phyloP scores from a whole-genome alignment of 495 filamentous ascomycete species.

The Mycothermus thermophilus region DNA sequence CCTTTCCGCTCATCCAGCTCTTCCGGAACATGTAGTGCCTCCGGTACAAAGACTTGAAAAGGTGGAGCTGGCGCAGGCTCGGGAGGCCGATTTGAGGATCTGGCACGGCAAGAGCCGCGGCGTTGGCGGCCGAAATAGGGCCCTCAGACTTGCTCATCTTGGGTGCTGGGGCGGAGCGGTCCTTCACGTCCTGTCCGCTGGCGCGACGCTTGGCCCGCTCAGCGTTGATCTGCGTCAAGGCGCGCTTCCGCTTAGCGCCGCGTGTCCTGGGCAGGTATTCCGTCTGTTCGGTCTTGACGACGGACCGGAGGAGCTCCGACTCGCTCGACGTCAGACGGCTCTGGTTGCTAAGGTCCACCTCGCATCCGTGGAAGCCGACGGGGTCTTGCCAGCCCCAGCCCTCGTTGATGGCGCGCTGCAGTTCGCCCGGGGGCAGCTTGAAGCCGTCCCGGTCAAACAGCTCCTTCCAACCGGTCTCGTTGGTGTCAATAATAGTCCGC shows the following conservation, averaged over 20 bases:
- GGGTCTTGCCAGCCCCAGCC: slow-evolving; percentile 99
- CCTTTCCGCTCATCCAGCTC: slow-evolving; percentile 75
- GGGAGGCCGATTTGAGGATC: slow-evolving; percentile 69
- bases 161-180: slow-evolving; percentile 20
- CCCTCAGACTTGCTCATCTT: slow-evolving; percentile 49
- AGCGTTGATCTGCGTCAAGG: slow-evolving; percentile 24
- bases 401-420: slow-evolving; percentile 73
- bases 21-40: slow-evolving; percentile 77
- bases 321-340: slow-evolving; percentile 33
- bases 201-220: slow-evolving; percentile 42
- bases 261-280: slow-evolving; percentile 17
- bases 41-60: slow-evolving; percentile 94
- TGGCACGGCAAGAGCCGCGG: slow-evolving; percentile 66
- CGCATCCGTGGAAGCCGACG: slow-evolving; percentile 55
- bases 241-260: slow-evolving; percentile 30
- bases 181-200: slow-evolving; percentile 26
- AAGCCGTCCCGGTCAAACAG: slow-evolving; percentile 77
- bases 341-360: slow-evolving; percentile 58
- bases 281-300: slow-evolving; percentile 21
- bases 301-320: slow-evolving; percentile 30
- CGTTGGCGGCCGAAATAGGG: slow-evolving; percentile 71
- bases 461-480: slow-evolving; percentile 93
- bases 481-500: slow-evolving; percentile 76
- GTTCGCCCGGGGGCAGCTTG: slow-evolving; percentile 61
- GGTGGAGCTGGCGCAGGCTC: slow-evolving; percentile 65